Evolutionary conservation across 2,329 filamentous ascomycete species (phyloP).

Genomic region (Trichoderma sp.): DNA sequence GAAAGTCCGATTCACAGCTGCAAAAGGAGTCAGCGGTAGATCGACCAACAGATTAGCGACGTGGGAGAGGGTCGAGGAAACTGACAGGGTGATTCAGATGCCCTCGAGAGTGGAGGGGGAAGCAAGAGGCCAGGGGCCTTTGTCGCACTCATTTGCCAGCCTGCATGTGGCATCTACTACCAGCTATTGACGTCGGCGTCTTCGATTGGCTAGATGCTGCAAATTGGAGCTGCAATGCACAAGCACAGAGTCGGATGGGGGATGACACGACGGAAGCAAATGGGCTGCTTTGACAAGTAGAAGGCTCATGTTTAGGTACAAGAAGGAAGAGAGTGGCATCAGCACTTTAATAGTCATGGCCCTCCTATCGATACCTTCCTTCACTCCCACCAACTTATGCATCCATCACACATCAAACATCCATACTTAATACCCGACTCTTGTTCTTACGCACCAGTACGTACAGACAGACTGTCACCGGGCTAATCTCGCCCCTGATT

Average conservation of each 20-base stretch:
- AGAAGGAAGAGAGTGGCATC: neutral
- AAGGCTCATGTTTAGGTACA: neutral
- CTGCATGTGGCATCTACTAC: neutral
- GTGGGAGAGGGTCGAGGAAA: neutral
- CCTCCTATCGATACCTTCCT: neutral
- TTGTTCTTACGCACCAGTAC: neutral
- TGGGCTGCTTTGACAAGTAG: neutral
- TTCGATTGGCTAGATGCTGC: neutral
- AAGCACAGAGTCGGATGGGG: neutral
- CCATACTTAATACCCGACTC: neutral
- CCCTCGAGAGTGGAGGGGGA: neutral
- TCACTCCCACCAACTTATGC: neutral
- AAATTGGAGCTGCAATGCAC: neutral
- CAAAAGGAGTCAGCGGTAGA: neutral
- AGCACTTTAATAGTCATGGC: neutral
- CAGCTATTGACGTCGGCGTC: neutral
- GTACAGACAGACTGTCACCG: neutral
- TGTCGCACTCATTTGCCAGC: neutral
- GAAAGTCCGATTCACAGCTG: neutral
- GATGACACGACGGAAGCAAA: neutral
- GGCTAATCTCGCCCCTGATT: neutral
- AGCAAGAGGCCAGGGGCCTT: neutral
- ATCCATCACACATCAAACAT: neutral
- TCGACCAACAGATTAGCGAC: constrained; percentile 12
- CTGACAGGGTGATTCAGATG: neutral